Conservation (phyloP, 2,329 filamentous ascomycete species). For the Lasiodiplodia sp. region DNA sequence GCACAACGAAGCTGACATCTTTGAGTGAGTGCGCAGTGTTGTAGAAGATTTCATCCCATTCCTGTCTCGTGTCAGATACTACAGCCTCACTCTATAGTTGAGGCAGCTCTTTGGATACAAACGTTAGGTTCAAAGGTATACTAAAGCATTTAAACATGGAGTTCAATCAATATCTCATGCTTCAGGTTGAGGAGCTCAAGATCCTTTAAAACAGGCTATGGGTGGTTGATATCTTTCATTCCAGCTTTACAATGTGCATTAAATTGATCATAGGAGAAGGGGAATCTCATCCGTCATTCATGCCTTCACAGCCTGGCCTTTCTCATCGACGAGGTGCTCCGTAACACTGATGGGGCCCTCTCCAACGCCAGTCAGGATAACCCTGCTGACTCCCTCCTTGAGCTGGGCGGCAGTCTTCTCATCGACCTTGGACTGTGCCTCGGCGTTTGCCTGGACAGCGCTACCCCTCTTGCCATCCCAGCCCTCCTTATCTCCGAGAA, state of each 20-base stretch:
- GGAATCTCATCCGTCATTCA: constrained; percentile 2
- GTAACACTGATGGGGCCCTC: constrained; percentile 85
- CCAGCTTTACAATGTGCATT: neutral
- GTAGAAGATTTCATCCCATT: no score
- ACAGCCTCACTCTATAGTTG: no score
- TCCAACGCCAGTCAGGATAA: constrained; percentile 91
- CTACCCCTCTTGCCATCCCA: constrained; percentile 69
- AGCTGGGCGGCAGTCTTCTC: constrained; percentile 58
- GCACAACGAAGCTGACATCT: no score
- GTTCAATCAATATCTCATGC: no score
- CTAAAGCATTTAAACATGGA: no score
- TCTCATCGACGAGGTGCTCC: constrained; percentile 75
- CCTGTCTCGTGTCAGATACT: no score
- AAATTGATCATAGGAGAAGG: constrained; percentile 4
- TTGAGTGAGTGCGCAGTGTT: no score
- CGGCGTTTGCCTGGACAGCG: constrained; percentile 57
- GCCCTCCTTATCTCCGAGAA: constrained; percentile 70
- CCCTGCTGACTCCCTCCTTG: constrained; percentile 80
- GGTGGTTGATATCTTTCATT: neutral
- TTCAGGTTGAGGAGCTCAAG: no score
- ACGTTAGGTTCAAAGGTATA: no score
- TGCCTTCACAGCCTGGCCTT: constrained; percentile 45
- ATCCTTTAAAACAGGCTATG: neutral
- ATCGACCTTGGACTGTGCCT: constrained; percentile 68
- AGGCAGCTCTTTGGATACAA: no score